A percentile compares a stretch with the other conserved stretches of the same genome.
Evolutionary conservation across 78 protist genomes (phyloP).

Genomic region (Dictyostelium capitatum): DNA sequence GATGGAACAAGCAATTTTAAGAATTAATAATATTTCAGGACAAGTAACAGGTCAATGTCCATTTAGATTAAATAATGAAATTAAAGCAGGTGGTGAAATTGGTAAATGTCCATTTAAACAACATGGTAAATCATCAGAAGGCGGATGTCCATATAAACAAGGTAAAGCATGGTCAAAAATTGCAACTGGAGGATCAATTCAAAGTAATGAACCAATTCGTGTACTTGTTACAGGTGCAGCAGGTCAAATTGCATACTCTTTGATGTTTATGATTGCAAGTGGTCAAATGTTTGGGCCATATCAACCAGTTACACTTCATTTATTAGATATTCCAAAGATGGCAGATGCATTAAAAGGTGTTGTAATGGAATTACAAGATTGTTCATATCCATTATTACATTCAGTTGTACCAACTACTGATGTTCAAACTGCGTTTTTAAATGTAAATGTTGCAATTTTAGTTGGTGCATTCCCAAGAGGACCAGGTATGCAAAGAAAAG

Average conservation of each 20-base stretch:
- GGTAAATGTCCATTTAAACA: not conserved
- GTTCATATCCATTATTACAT: constrained; percentile 63
- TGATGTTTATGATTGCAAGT: constrained; percentile 84
- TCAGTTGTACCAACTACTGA: constrained; percentile 80
- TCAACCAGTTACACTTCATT: constrained; percentile 89
- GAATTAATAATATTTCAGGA: constrained; percentile 66
- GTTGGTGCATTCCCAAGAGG: constrained; percentile 97
- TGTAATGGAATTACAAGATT: constrained; percentile 76
- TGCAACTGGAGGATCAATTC: not conserved
- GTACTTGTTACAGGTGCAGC: constrained; percentile 97
- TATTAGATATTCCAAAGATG: constrained; percentile 91
- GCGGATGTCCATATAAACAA: not conserved
- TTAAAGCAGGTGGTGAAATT: not conserved
- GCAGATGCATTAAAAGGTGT: constrained; percentile 78
- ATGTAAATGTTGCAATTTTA: constrained; percentile 84
- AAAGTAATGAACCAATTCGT: constrained; percentile 35
- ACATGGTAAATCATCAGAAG: not conserved
- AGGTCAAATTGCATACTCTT: constrained; percentile 94
- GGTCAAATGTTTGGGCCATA: constrained; percentile 87
- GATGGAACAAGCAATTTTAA: constrained; percentile 49
- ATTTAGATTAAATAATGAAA: not conserved
- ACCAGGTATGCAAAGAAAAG: constrained; percentile 97
- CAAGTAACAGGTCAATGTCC: constrained; percentile 36
- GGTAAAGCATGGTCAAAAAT: constrained; percentile 41
- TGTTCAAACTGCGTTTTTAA: constrained; percentile 72